Conservation (phyloP, 2,329 filamentous ascomycete genomes). For the Clonostachys solani region DNA sequence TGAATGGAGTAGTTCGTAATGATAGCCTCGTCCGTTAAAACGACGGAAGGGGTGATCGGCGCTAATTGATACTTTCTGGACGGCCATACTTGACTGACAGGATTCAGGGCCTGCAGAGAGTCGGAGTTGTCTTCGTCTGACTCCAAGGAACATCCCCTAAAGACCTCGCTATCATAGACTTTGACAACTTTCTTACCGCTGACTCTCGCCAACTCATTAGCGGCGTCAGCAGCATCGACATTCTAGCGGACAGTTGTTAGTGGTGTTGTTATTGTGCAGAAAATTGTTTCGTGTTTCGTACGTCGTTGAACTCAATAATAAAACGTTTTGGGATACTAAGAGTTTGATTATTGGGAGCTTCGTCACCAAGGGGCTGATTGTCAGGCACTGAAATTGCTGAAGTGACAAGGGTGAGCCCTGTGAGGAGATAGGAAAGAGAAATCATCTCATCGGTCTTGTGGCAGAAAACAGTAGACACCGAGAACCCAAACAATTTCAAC, state of each 20-base stretch:
- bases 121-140: constrained; percentile 8
- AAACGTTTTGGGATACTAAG: not conserved
- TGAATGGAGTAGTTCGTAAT: constrained; percentile 7
- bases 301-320: not conserved
- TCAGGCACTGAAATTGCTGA: too few relatives aligned
- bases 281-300: not conserved
- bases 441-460: too few relatives aligned
- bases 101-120: constrained; percentile 6
- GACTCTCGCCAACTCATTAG: not conserved
- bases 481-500: too few relatives aligned
- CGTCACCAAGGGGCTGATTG: too few relatives aligned
- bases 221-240: constrained; percentile 1
- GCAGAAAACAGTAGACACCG: too few relatives aligned
- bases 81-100: constrained; percentile 8
- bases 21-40: not conserved
- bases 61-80: constrained; percentile 2
- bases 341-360: too few relatives aligned
- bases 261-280: not conserved
- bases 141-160: constrained; percentile 7
- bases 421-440: too few relatives aligned
- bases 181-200: constrained; percentile 1
- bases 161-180: constrained; percentile 2
- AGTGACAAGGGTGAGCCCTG: too few relatives aligned
- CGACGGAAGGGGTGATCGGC: not conserved
- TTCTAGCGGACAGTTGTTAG: not conserved